Evolutionary conservation across 306 rosid genomes (phyloP).

Genomic region (Ammopiptanthus mongolicus): DNA sequence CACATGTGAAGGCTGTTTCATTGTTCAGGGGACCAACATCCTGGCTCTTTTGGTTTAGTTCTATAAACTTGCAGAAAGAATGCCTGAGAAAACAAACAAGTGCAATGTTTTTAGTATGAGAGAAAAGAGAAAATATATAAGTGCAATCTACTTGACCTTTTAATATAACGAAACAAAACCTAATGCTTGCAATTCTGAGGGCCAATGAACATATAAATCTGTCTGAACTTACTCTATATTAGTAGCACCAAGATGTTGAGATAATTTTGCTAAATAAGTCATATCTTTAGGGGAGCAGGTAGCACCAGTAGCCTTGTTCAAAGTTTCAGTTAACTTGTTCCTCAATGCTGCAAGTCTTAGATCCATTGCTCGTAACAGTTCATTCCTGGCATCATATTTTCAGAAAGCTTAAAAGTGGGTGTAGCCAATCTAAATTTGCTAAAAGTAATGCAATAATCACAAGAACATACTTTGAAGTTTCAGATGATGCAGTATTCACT

Average conservation of each 20-base stretch:
- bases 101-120: neutral
- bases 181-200: conserved; percentile 3
- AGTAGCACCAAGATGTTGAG: conserved; percentile 61
- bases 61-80: conserved; percentile 46
- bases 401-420: conserved; percentile 26
- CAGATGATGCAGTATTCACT: conserved; percentile 47
- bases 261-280: conserved; percentile 34
- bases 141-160: neutral
- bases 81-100: conserved; percentile 46
- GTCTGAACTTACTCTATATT: conserved; percentile 58
- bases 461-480: conserved; percentile 82
- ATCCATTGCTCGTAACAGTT: conserved; percentile 86
- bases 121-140: neutral
- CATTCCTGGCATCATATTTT: conserved; percentile 63
- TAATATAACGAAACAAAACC: neutral
- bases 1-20: conserved; percentile 29
- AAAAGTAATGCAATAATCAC: conserved; percentile 30
- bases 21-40: conserved; percentile 25
- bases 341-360: conserved; percentile 74
- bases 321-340: conserved; percentile 44
- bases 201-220: neutral
- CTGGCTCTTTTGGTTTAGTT: conserved; percentile 39
- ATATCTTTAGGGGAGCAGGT: conserved; percentile 48
- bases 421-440: conserved; percentile 23
- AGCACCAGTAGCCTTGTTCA: conserved; percentile 43